These are phyloP conservation scores for Rutstroemia sp. DNA, from an alignment of 2,329 filamentous ascomycete genomes.

Conservation along the genomic window DNA sequence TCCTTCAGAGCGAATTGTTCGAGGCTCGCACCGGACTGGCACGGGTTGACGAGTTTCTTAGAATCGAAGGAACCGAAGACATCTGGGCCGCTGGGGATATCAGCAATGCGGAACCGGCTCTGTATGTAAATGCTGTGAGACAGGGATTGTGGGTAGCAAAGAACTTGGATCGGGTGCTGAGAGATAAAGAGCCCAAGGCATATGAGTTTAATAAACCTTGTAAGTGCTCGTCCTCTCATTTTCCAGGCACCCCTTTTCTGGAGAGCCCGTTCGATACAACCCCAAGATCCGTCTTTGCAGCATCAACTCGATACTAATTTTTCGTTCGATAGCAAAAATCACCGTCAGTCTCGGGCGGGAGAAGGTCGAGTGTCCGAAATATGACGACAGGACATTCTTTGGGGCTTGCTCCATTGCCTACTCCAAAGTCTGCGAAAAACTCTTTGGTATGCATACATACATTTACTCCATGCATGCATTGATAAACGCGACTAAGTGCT, in stretches of 20 bases:
- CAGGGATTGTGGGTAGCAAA: conserved; percentile 19
- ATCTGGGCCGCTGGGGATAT: conserved; percentile 26
- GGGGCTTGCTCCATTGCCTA: no score
- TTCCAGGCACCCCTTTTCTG: not conserved
- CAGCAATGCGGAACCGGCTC: conserved; percentile 17
- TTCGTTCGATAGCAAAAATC: no score
- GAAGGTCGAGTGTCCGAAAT: no score
- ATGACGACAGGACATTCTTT: no score
- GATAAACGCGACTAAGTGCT: no score
- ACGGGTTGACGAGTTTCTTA: conserved; percentile 43
- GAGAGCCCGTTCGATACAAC: not conserved
- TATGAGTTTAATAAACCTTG: conserved; percentile 20
- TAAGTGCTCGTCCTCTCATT: conserved; percentile 1
- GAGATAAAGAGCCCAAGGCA: conserved; percentile 14
- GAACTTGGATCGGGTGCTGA: conserved; percentile 23
- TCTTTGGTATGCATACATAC: no score
- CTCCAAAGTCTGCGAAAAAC: no score
- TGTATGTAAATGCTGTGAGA: conserved; percentile 18
- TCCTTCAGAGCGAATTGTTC: conserved; percentile 39
- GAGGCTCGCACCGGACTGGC: conserved; percentile 37
- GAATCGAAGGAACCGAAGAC: conserved; percentile 35
- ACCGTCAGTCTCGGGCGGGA: no score
- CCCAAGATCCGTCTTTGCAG: no score
- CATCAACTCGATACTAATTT: no score
- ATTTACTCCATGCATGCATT: no score